A percentile compares a stretch with the other conserved stretches of the same genome.
phyloP scores from a whole-genome alignment of 805 yeast species.

The Wickerhamiella lipophila region DNA sequence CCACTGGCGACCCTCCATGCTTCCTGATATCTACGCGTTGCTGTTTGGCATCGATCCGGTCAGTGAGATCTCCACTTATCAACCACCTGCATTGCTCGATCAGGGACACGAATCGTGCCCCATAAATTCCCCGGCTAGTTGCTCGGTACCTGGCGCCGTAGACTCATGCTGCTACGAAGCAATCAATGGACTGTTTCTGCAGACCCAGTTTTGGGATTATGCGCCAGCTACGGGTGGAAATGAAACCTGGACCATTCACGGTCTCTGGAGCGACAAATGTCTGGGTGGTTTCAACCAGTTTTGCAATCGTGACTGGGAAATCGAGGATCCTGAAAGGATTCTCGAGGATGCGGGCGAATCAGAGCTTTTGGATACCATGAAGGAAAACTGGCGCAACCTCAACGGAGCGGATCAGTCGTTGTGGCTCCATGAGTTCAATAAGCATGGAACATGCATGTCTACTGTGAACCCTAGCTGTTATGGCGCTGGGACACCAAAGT shows the following conservation, averaged over 20 bases:
- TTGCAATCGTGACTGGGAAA: conserved; percentile 51
- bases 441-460: conserved; percentile 85
- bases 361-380: conserved; percentile 47
- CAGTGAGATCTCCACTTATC: neutral
- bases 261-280: conserved; percentile 83
- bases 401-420: conserved; percentile 53
- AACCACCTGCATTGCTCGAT: neutral
- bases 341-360: conserved; percentile 33
- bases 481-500: conserved; percentile 20
- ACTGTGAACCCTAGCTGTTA: conserved; percentile 69
- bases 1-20: neutral
- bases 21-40: neutral
- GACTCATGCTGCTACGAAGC: conserved; percentile 76
- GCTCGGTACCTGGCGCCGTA: conserved; percentile 18
- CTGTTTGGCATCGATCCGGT: neutral
- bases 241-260: conserved; percentile 67
- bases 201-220: conserved; percentile 91
- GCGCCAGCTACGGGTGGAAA: conserved; percentile 59
- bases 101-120: conserved; percentile 25
- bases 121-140: conserved; percentile 27
- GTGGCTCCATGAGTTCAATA: conserved; percentile 89
- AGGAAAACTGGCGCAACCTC: conserved; percentile 56
- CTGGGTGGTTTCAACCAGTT: conserved; percentile 69
- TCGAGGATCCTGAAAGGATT: conserved; percentile 38
- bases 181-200: conserved; percentile 72